Conservation (phyloP, 306 rosid species). For the Rosa rugosa region DNA sequence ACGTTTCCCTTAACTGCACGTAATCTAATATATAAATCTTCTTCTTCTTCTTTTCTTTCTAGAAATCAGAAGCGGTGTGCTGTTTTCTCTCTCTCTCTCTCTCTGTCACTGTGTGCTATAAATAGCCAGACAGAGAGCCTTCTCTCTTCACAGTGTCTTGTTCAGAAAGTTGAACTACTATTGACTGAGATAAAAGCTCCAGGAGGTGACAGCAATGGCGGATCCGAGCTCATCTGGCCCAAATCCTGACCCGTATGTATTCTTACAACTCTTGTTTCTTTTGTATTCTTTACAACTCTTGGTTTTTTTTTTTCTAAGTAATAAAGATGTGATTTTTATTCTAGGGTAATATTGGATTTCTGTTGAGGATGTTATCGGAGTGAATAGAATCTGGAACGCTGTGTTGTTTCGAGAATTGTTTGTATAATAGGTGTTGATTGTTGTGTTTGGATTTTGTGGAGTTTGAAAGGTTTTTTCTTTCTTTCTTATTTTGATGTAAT, state of each 20-base stretch:
- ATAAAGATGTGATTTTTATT: background rate
- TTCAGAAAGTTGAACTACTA: background rate
- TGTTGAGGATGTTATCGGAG: background rate
- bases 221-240: conserved; percentile 21
- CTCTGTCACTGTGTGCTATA: background rate
- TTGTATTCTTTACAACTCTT: background rate
- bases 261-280: background rate
- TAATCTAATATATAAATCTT: background rate
- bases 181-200: background rate
- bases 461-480: background rate
- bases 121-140: background rate
- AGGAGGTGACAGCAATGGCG: conserved; percentile 19
- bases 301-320: background rate
- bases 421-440: background rate
- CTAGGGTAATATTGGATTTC: background rate
- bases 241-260: conserved; percentile 28
- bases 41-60: background rate
- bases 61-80: no score
- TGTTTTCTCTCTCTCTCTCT: no score
- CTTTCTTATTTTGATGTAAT: no score
- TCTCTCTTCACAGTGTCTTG: background rate
- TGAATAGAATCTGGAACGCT: background rate
- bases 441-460: background rate
- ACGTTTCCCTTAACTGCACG: background rate
- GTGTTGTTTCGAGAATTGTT: background rate